Evolutionary conservation across 2,329 filamentous ascomycete species (phyloP).

Genomic region (Arthrobotrys sphaeroides): DNA sequence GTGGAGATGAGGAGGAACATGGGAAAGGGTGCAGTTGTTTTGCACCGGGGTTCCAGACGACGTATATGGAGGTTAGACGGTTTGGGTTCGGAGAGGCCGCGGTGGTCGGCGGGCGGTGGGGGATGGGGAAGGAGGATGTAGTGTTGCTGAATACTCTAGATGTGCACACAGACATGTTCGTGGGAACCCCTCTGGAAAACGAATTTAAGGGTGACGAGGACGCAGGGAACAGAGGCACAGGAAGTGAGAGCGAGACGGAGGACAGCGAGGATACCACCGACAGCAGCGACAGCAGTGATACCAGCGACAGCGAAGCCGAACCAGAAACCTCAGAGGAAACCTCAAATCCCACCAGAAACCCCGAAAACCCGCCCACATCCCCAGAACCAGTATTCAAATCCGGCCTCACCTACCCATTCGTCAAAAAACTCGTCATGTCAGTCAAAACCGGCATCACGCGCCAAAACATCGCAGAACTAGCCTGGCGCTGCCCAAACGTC

Average conservation of each 20-base stretch:
- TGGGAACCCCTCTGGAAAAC: not conserved
- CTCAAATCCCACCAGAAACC: too few relatives aligned
- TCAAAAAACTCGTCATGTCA: constrained; percentile 15
- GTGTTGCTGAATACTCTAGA: constrained; percentile 2
- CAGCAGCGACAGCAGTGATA: not conserved
- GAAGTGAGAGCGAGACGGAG: not conserved
- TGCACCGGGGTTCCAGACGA: constrained; percentile 6
- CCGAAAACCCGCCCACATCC: not conserved
- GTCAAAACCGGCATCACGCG: constrained; percentile 5
- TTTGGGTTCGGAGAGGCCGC: constrained; percentile 1
- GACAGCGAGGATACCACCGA: not conserved
- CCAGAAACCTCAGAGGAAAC: too few relatives aligned
- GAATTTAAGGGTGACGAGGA: not conserved
- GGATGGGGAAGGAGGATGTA: not conserved
- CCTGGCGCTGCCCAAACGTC: not conserved
- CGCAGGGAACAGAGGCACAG: not conserved
- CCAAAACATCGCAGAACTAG: not conserved
- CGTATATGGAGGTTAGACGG: constrained; percentile 2
- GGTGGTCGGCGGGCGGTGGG: not conserved
- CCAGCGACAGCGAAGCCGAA: not conserved
- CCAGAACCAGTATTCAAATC: not conserved
- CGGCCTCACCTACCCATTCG: not conserved
- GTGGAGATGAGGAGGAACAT: not conserved
- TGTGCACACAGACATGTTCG: not conserved
- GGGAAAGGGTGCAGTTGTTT: constrained; percentile 2